Evolutionary conservation across 2,329 filamentous ascomycete genomes (phyloP).

Genomic region (Leptographium galeiforme): DNA sequence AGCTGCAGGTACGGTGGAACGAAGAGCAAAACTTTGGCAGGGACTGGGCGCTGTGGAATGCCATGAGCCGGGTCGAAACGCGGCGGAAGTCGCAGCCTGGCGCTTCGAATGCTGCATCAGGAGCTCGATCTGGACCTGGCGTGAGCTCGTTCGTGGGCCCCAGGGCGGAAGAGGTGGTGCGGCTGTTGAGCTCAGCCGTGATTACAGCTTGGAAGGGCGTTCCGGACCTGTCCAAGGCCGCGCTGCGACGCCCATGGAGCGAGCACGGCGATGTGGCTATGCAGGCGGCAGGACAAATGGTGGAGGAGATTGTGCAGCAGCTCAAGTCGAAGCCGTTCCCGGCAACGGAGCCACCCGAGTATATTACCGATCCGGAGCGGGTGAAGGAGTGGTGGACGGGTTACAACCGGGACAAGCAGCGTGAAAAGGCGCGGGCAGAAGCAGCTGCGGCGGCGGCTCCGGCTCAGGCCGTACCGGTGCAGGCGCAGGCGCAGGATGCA

Average conservation of each 20-base stretch:
- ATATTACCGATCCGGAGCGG: conserved; percentile 33
- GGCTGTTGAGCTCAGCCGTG: conserved; percentile 29
- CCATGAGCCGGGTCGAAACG: conserved; percentile 4
- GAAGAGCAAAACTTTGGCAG: conserved; percentile 20
- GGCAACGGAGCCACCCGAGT: conserved; percentile 36
- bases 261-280: conserved; percentile 30
- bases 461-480: conserved; percentile 5
- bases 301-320: conserved; percentile 28
- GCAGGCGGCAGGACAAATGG: conserved; percentile 26
- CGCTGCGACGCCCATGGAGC: conserved; percentile 15
- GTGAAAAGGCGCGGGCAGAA: conserved; percentile 19
- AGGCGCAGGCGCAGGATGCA: conserved; percentile 15
- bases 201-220: conserved; percentile 28
- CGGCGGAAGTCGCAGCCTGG: conserved; percentile 1
- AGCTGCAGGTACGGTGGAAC: conserved; percentile 34
- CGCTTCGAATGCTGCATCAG: background rate
- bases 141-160: conserved; percentile 9
- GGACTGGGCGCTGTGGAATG: conserved; percentile 11
- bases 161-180: conserved; percentile 27
- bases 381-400: conserved; percentile 40
- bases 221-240: conserved; percentile 22
- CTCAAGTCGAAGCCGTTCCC: conserved; percentile 35
- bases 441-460: conserved; percentile 3
- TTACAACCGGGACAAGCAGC: conserved; percentile 22
- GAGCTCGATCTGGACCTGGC: no score